Conservation (phyloP, 257 asterid species). For the Handroanthus guayacan region DNA sequence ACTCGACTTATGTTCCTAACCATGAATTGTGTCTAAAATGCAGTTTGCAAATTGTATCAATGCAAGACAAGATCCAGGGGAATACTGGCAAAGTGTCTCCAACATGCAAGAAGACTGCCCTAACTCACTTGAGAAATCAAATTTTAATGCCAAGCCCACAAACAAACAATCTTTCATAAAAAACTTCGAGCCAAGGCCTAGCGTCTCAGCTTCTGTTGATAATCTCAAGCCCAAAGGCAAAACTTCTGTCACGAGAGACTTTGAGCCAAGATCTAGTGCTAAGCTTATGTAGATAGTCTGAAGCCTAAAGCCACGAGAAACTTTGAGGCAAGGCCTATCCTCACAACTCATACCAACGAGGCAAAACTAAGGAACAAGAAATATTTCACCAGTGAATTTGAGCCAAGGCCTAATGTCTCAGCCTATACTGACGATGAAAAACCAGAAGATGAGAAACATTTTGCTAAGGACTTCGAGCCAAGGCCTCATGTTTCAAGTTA, state of each 20-base stretch:
- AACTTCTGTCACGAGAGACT: no score
- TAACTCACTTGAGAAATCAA: not conserved
- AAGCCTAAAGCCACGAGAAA: not conserved
- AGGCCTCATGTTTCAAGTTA: no score
- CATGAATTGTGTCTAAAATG: not conserved
- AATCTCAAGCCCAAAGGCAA: no score
- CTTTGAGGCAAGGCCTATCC: slow-evolving; percentile 35
- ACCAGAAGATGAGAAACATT: no score
- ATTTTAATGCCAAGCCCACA: not conserved
- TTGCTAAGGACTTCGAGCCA: no score
- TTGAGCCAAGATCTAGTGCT: slow-evolving; percentile 6
- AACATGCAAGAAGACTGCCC: slow-evolving; percentile 13
- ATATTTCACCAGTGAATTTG: not conserved
- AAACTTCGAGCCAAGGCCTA: slow-evolving; percentile 35
- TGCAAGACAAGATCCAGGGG: slow-evolving; percentile 29
- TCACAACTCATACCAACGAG: slow-evolving; percentile 1
- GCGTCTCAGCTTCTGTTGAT: not conserved
- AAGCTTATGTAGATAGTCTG: not conserved
- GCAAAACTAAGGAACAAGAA: not conserved
- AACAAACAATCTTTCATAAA: not conserved
- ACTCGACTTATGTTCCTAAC: not conserved
- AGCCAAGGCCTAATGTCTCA: no score
- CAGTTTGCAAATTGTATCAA: not conserved
- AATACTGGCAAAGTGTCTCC: slow-evolving; percentile 28
- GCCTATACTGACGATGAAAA: no score